Base-by-base conservation (phyloP, 305 asterid genomes). In the Coffea humblotiana region DNA sequence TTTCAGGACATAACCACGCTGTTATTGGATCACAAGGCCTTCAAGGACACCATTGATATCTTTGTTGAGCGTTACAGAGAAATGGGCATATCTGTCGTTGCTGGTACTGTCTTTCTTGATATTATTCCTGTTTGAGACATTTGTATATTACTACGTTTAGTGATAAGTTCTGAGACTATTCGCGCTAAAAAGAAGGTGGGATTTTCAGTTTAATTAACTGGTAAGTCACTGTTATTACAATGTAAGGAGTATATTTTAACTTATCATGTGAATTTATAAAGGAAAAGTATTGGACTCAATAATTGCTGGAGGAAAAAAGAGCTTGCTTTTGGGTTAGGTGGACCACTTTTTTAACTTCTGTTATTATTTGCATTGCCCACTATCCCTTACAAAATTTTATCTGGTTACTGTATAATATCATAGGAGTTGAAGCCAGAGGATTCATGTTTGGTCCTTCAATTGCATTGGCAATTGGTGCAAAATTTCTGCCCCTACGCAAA, bases 371-470 rank as follows among this genome's bases (percentile, higher is more conserved):
- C 77, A 71, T 27, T 27, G 76, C 4, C 52, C 56, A n/a, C 52
- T 78, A 13, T 19, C 63, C 52, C 23, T 37, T 40, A 23, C 48
- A 29, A 37, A 73, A 10, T 35, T 29, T 47, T 8, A 4, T 14
- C 29, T 52, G 45, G 81, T 49, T 76, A 19, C 51, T 47, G 49
- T 68, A 70, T 51, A 25, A 75, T 84, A 63, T 79, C 77, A 52
- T 77, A 92, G 98, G 98, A 83, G 91, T 93, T 85, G 98, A 94
- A 85, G 96, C 98, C n/a, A 88, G 98, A 85, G 98, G 98, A 49
- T 94, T 94, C 79, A 86, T 91, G 84, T 94, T 94, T 86, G 98
- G 91, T 69, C 88, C 97, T 76, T 81, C 97, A 0, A 88, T 94
- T 86, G 97, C 98, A 27, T 83, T 92, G 82, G 96, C 95, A 65